These are phyloP conservation scores for Gossypium lobatum DNA, from an alignment of 441 rosid species.

Conservation along the genomic window DNA sequence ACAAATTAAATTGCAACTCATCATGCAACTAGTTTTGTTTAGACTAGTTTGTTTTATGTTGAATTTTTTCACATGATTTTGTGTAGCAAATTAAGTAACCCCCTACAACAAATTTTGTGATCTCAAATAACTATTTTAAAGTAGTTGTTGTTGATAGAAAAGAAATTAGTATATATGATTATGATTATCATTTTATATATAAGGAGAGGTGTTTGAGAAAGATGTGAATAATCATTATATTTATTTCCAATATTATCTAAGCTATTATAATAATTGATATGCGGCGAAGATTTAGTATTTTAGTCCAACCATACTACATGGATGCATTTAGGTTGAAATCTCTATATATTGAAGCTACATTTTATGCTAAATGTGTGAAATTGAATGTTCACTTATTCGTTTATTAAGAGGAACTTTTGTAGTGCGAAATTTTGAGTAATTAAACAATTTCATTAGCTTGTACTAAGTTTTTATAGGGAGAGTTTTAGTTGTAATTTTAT, in stretches of 20 bases:
- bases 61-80: neutral
- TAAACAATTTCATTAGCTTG: no score
- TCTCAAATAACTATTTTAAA: neutral
- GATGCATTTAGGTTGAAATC: no score
- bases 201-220: no score
- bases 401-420: neutral
- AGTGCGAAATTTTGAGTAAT: neutral
- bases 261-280: no score
- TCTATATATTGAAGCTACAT: no score
- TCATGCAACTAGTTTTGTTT: neutral
- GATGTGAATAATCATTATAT: no score
- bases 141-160: neutral
- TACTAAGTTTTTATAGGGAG: neutral
- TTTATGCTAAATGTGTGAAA: no score
- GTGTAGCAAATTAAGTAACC: neutral
- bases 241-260: no score
- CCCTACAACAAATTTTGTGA: neutral
- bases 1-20: neutral
- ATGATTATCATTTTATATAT: no score
- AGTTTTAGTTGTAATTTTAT: neutral
- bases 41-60: neutral
- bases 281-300: no score
- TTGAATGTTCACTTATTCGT: neutral
- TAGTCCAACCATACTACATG: no score
- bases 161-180: no score